Conservation (phyloP, 306 rosid species). For the Medicago arabica region DNA sequence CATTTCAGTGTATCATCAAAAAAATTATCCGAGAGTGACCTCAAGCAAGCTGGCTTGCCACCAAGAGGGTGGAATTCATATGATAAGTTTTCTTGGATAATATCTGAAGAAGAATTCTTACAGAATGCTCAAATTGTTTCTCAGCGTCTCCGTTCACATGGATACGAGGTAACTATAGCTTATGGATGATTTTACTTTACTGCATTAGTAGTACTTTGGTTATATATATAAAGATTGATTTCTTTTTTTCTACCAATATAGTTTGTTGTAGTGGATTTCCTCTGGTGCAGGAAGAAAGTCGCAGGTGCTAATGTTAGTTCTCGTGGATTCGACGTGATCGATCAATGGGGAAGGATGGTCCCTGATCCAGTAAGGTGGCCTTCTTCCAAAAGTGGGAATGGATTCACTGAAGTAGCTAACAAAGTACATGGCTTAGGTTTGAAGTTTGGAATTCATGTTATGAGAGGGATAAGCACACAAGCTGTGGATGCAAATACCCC, state of each 20-base stretch:
- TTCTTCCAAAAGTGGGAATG: slow-evolving; percentile 79
- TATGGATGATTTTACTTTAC: not conserved
- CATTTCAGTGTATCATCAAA: slow-evolving; percentile 65
- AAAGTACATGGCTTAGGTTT: slow-evolving; percentile 84
- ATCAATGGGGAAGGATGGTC: slow-evolving; percentile 88
- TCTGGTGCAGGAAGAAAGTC: slow-evolving; percentile 48
- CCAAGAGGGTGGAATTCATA: slow-evolving; percentile 81
- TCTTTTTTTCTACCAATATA: slow-evolving; percentile 48
- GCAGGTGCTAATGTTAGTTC: slow-evolving; percentile 77
- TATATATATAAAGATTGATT: slow-evolving; percentile 6
- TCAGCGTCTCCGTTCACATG: slow-evolving; percentile 58
- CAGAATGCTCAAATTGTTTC: slow-evolving; percentile 68
- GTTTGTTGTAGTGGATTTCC: slow-evolving; percentile 82
- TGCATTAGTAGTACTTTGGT: not conserved
- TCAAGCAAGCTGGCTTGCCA: slow-evolving; percentile 65
- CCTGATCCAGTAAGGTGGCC: slow-evolving; percentile 97
- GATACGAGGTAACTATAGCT: slow-evolving; percentile 69
- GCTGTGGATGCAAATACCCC: slow-evolving; percentile 82
- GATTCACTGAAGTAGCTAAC: slow-evolving; percentile 70
- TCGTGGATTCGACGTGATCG: slow-evolving; percentile 90
- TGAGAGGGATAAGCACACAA: slow-evolving; percentile 92
- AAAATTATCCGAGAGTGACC: slow-evolving; percentile 31
- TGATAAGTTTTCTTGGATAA: slow-evolving; percentile 53
- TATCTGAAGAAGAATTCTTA: slow-evolving; percentile 79
- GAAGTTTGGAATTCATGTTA: slow-evolving; percentile 93